Evolutionary conservation across 495 filamentous ascomycete species (phyloP), one percentile per base, ranked within the genome.

Genomic region (Aspergillus homomorphus): DNA sequence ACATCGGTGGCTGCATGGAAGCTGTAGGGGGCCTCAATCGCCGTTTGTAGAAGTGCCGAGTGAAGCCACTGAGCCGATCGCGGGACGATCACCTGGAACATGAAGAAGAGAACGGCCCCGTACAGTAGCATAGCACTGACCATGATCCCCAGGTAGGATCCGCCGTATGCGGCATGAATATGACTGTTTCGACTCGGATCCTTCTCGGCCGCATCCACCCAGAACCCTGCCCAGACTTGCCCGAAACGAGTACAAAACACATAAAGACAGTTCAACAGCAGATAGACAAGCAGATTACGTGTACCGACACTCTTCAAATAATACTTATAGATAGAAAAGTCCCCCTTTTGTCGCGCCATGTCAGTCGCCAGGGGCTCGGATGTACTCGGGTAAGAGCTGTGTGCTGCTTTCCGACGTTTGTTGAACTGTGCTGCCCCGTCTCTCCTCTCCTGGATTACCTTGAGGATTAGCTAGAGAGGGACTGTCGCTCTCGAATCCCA

Each of bases 171-270:
- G 10, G 26, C 26, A 30, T 30, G 26, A 21, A 48, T 9, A 48
- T 48, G 19, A 21, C 45, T 48, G 15, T 48, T 19, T 21, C 45
- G 15, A 48, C 45, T 23, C 18, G 45, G 45, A 48, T 20, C 20
- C 18, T 19, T 48, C 19, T 48, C 45, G 23, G 23, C 45, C 10
- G 45, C 45, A 23, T 48, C 9, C 14, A 48, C 45, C 45, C 45
- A 48, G 19, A 48, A 48, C 19, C 45, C 45, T 19, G 23, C 45
- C 45, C 18, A 48, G 23, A 48, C 45, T 48, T 48, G 45, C 18
- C 45, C 45, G 23, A 48, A 48, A 48, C 45, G 45, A 48, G 45
- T 30, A 18, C 45, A 48, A 21, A 48, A 48, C 23, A 48, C 45
- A 48, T 19, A 48, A 18, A 48, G 45, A 23, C 45, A 18, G 45